These are phyloP conservation scores for Castanospermum australe DNA, from an alignment of 306 rosid genomes.

Conservation along the genomic window DNA sequence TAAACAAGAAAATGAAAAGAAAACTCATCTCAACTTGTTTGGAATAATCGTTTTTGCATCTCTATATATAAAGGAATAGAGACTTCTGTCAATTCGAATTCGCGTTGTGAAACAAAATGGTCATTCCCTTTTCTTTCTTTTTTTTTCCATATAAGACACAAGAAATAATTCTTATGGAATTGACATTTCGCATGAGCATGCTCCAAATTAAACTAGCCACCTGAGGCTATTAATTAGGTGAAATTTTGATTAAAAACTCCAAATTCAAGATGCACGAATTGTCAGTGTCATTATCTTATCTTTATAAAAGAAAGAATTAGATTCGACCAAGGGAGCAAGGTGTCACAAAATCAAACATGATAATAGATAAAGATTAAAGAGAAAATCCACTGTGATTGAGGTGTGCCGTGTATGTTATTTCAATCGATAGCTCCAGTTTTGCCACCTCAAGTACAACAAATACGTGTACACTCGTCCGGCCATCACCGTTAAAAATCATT, in stretches of 20 bases:
- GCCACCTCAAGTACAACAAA: background rate
- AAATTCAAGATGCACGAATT: background rate
- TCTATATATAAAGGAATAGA: background rate
- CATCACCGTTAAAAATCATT: conserved; percentile 1
- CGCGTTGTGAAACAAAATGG: background rate
- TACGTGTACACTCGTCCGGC: background rate
- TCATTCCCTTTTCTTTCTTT: background rate
- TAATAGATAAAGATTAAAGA: no score
- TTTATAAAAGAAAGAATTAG: background rate
- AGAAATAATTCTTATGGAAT: background rate
- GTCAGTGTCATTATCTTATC: background rate
- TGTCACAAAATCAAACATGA: background rate
- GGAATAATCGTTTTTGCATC: background rate
- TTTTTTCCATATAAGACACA: background rate
- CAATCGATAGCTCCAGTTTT: background rate
- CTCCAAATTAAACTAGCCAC: background rate
- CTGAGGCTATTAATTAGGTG: background rate
- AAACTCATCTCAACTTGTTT: background rate
- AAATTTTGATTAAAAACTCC: background rate
- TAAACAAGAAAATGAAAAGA: no score
- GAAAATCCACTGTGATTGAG: background rate
- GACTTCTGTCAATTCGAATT: background rate
- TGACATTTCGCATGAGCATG: background rate
- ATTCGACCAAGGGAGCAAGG: background rate
- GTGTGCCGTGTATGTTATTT: background rate